These are phyloP conservation scores for Citrullus amarus DNA, from an alignment of 306 rosid species.

Conservation along the genomic window DNA sequence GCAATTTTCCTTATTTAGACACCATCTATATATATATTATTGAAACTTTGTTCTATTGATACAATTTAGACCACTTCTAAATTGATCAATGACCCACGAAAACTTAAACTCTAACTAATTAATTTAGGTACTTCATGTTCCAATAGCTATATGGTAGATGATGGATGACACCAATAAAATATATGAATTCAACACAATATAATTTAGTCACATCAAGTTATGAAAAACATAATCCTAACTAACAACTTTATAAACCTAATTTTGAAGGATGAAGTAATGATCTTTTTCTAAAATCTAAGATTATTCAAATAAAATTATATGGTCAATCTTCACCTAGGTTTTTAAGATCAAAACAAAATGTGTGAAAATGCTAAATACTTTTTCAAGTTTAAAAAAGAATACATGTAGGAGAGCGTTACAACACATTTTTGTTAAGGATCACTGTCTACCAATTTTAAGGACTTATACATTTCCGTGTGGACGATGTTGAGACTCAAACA, in stretches of 20 bases:
- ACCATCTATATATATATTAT: neutral
- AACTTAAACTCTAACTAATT: neutral
- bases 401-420: too few relatives aligned
- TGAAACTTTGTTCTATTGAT: neutral
- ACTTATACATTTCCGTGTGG: too few relatives aligned
- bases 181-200: neutral
- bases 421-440: too few relatives aligned
- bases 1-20: neutral
- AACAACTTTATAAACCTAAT: neutral
- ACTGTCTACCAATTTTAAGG: too few relatives aligned
- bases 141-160: too few relatives aligned
- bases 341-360: too few relatives aligned
- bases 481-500: too few relatives aligned
- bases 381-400: too few relatives aligned
- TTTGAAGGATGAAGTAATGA: neutral
- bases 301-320: too few relatives aligned
- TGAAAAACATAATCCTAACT: neutral
- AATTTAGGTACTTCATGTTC: neutral
- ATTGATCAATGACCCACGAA: neutral
- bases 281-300: neutral
- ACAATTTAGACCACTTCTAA: too few relatives aligned
- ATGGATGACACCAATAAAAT: too few relatives aligned
- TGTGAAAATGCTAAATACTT: too few relatives aligned
- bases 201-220: neutral
- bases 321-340: neutral